Base-by-base conservation (phyloP, 345 rosid genomes). In the Hevea brasiliensis region DNA sequence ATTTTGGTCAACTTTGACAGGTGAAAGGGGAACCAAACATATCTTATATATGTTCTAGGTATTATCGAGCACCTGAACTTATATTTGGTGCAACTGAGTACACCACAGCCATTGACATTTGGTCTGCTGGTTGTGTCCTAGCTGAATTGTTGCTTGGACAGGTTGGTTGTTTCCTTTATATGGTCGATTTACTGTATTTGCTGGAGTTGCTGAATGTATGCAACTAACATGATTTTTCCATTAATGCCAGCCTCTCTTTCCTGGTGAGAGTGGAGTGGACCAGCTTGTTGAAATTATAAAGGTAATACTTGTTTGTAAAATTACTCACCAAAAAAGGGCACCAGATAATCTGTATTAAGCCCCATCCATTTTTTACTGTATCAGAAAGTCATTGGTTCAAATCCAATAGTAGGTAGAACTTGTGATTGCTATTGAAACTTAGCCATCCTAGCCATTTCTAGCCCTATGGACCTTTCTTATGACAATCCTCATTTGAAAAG, bases 191-290 rank as follows among this genome's bases (percentile, higher is more conserved):
- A 27, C 24, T 11, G 6, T 68, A 6, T n/a, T 8, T 37, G 0
- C 23, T 72, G 3, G 48, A 13, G 61, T 67, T 11, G 23, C 0
- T n/a, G 3, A 13, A 10, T 58, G 8, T 53, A 7, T 47, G 21
- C 48, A 60, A 26, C 67, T 61, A 45, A 75, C 24, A 69, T 45
- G 67, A 37, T 68, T 62, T 23, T 70, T 71, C 71, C 68, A 42
- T 50, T 79, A 37, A 75, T 77, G 71, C 37, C 88, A 92, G 98
- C 98, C 98, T 63, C 84, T 94, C 50, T 94, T 92, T 76, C 98
- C 98, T 0, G 98, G 98, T 64, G 98, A 94, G 87, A 92, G 98
- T 57, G 97, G 98, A 24, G 98, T 94, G 56, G 98, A 94, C 78
- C 98, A 94, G 85, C 98, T 94, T 57, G 98, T 94, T 27, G 97